Evolutionary conservation across 352 stramenopile genomes (phyloP).

Genomic region (Globisporangium camurandrum): DNA sequence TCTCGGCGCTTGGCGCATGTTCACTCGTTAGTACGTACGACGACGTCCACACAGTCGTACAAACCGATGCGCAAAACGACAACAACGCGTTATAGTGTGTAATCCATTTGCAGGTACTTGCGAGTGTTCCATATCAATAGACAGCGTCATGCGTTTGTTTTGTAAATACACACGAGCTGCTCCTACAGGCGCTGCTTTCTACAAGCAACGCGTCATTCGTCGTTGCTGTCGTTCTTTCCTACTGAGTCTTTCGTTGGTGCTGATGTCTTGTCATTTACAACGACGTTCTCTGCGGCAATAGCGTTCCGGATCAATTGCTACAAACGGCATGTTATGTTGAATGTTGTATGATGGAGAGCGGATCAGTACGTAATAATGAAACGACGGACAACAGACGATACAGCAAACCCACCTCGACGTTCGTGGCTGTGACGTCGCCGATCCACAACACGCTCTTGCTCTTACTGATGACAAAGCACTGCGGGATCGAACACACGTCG

Average conservation of each 20-base stretch:
- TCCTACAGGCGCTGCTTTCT: no score
- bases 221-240: no score
- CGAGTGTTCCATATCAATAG: no score
- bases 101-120: neutral
- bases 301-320: slow-evolving; percentile 26
- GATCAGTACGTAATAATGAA: no score
- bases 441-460: slow-evolving; percentile 52
- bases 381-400: no score
- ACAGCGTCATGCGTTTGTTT: no score
- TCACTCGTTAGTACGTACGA: slow-evolving; percentile 29
- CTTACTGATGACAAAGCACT: slow-evolving; percentile 58
- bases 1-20: slow-evolving; percentile 49
- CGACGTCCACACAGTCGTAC: slow-evolving; percentile 37
- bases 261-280: no score
- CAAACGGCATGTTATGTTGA: neutral
- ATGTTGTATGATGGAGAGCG: no score
- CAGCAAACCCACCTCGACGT: slow-evolving; percentile 22
- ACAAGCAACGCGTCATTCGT: no score
- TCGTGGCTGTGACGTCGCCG: slow-evolving; percentile 25
- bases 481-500: slow-evolving; percentile 40
- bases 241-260: no score
- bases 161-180: no score
- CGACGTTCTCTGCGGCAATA: slow-evolving; percentile 23
- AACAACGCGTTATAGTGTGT: slow-evolving; percentile 1
- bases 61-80: neutral